These are phyloP conservation scores for Excoecaria agallocha DNA, from an alignment of 345 rosid genomes.

Conservation along the genomic window DNA sequence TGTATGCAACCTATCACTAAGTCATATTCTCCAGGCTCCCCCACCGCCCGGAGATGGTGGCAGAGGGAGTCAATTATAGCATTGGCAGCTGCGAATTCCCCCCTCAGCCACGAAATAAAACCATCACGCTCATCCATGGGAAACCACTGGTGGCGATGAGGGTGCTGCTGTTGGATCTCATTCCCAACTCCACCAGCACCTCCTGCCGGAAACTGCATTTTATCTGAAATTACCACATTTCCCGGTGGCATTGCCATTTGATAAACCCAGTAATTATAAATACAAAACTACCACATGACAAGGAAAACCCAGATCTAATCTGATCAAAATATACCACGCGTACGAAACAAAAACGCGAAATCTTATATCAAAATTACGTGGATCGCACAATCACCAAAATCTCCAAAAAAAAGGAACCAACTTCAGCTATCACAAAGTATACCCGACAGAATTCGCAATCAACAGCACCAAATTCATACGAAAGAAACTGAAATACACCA, in stretches of 20 bases:
- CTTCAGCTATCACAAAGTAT: neutral
- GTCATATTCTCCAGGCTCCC: slow-evolving; percentile 76
- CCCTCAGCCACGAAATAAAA: slow-evolving; percentile 78
- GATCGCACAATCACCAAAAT: neutral
- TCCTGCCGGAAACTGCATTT: slow-evolving; percentile 53
- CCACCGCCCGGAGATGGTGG: slow-evolving; percentile 56
- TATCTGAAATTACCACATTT: slow-evolving; percentile 52
- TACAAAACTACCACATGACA: slow-evolving; percentile 10
- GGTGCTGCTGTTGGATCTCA: slow-evolving; percentile 42
- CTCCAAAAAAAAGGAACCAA: neutral
- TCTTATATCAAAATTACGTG: neutral
- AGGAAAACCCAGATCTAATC: slow-evolving; percentile 17
- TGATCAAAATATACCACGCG: neutral
- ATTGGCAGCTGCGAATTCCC: slow-evolving; percentile 93
- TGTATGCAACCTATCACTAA: slow-evolving; percentile 49
- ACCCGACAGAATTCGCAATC: neutral
- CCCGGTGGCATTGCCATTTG: slow-evolving; percentile 86
- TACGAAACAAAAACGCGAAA: neutral
- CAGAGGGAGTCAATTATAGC: slow-evolving; percentile 78
- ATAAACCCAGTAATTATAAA: slow-evolving; percentile 4
- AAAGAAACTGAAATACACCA: neutral
- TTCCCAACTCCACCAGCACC: slow-evolving; percentile 16
- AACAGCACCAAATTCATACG: neutral
- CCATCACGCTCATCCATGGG: slow-evolving; percentile 68
- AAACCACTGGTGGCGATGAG: slow-evolving; percentile 48